These are phyloP conservation scores for Penicillium turbatum DNA, from an alignment of 495 filamentous ascomycete species.

Conservation along the genomic window DNA sequence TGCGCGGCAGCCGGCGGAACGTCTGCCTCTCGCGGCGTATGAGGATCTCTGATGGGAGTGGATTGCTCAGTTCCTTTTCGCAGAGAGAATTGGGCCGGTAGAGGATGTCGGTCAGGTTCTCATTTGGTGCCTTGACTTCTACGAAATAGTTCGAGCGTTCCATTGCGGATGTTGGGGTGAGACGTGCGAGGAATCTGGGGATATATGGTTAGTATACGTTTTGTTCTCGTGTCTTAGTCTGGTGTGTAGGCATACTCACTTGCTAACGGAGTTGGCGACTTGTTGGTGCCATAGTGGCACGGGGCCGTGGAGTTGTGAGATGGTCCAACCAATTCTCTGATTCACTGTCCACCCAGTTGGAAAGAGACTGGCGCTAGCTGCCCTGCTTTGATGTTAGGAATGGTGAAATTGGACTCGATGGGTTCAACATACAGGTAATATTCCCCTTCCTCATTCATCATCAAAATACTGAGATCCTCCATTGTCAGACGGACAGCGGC, in stretches of 20 bases:
- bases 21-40: conserved; percentile 54
- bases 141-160: conserved; percentile 54
- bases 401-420: background rate
- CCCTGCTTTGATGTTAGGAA: conserved; percentile 22
- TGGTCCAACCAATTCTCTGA: conserved; percentile 51
- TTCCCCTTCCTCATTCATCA: conserved; percentile 45
- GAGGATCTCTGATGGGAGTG: conserved; percentile 39
- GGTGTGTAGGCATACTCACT: conserved; percentile 34
- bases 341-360: conserved; percentile 55
- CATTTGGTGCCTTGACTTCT: conserved; percentile 42
- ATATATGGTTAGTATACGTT: background rate
- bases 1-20: conserved; percentile 48
- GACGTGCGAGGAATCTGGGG: conserved; percentile 45
- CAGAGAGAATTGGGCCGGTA: conserved; percentile 35
- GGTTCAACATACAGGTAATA: conserved; percentile 45
- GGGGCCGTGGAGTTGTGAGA: conserved; percentile 48
- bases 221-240: background rate
- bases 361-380: conserved; percentile 55
- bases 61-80: conserved; percentile 28
- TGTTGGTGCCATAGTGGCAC: conserved; percentile 54
- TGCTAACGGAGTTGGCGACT: conserved; percentile 47
- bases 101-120: conserved; percentile 40
- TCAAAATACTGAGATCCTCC: conserved; percentile 55
- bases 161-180: conserved; percentile 46
- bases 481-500: conserved; percentile 53